Evolutionary conservation across 23 red algal genomes (phyloP).

Genomic region (Gracilaria domingensis): DNA sequence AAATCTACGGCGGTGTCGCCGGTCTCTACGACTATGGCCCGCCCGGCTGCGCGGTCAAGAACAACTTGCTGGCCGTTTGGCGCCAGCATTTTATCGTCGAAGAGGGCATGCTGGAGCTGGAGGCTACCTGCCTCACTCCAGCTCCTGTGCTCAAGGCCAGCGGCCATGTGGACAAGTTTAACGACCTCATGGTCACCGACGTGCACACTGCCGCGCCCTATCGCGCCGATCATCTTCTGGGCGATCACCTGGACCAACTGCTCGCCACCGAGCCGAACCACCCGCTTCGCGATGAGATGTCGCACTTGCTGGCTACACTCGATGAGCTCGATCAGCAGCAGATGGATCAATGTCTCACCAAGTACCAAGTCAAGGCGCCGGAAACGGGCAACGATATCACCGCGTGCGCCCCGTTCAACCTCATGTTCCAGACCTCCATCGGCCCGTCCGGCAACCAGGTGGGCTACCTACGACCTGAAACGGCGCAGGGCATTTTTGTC

Average conservation of each 20-base stretch:
- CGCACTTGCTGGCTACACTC: constrained; percentile 48
- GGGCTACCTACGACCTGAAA: constrained; percentile 94
- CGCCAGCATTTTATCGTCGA: constrained; percentile 94
- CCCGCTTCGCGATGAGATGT: constrained; percentile 34
- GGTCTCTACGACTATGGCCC: constrained; percentile 99
- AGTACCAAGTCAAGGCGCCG: constrained; percentile 79
- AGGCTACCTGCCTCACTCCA: constrained; percentile 91
- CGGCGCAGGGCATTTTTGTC: constrained; percentile 99
- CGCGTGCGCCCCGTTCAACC: constrained; percentile 86
- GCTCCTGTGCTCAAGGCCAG: constrained; percentile 86
- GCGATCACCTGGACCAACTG: constrained; percentile 66
- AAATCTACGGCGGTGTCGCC: constrained; percentile 98
- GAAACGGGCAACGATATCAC: constrained; percentile 83
- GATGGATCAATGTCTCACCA: constrained; percentile 59
- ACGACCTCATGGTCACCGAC: constrained; percentile 92
- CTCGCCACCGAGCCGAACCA: constrained; percentile 8
- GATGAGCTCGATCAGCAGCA: constrained; percentile 86
- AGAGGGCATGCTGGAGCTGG: constrained; percentile 97
- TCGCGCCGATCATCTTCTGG: constrained; percentile 95
- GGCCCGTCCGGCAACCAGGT: constrained; percentile 84
- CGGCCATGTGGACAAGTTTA: constrained; percentile 97
- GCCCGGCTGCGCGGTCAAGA: constrained; percentile 94
- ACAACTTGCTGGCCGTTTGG: constrained; percentile 89
- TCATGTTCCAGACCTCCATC: constrained; percentile 98
- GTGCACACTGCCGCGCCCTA: constrained; percentile 72